These are phyloP conservation scores for Zanthoxylum bungeanum DNA, from an alignment of 345 rosid species.

Conservation along the genomic window DNA sequence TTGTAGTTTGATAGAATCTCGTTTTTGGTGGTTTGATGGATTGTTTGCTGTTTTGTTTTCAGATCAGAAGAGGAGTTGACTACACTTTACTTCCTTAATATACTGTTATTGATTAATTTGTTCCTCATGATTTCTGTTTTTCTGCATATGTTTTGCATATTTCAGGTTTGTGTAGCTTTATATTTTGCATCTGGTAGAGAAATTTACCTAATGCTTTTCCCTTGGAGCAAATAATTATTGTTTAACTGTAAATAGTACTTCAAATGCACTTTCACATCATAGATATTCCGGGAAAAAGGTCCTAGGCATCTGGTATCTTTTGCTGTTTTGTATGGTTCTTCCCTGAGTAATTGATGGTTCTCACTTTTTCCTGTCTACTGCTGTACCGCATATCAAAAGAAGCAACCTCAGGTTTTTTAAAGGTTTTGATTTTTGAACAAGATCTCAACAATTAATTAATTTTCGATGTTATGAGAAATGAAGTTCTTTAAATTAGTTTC, in stretches of 20 bases:
- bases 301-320: not conserved
- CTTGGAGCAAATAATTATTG: not conserved
- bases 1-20: not conserved
- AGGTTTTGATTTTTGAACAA: not conserved
- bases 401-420: not conserved
- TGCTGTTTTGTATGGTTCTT: not conserved
- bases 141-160: not conserved
- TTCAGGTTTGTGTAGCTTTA: not conserved
- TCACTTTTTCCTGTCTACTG: not conserved
- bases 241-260: not conserved
- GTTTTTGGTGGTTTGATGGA: not conserved
- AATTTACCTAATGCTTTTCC: no score
- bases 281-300: not conserved
- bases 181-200: not conserved
- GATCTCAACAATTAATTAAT: not conserved
- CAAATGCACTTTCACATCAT: not conserved
- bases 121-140: no score
- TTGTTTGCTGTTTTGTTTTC: conserved; percentile 2
- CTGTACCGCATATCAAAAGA: not conserved
- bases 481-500: not conserved
- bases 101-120: no score
- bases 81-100: not conserved
- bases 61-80: conserved; percentile 5
- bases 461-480: not conserved
- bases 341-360: not conserved